A percentile compares a stretch with the other conserved stretches of the same genome.
Conservation (phyloP, 2,329 filamentous ascomycete genomes). For the Venturiaceae sp. region DNA sequence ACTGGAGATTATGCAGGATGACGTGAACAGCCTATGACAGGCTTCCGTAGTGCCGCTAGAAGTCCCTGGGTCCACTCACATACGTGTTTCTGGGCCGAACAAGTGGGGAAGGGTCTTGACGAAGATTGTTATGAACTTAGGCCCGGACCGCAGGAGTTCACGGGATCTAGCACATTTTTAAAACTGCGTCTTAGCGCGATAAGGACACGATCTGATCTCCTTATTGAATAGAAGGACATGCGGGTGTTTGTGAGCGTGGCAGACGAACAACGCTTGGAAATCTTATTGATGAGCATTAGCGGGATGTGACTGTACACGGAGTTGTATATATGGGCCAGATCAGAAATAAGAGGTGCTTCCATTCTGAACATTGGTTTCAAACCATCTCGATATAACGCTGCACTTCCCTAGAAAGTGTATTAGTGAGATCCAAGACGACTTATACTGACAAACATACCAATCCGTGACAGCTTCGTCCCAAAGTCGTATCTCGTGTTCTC, state of each 20-base stretch:
- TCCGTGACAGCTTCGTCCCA: slow-evolving; percentile 98
- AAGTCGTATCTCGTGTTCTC: slow-evolving; percentile 79
- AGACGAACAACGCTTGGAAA: too few relatives aligned
- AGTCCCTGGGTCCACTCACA: neutral
- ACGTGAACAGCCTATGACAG: too few relatives aligned
- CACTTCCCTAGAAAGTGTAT: slow-evolving; percentile 51
- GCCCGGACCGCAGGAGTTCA: neutral
- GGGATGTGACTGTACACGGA: too few relatives aligned
- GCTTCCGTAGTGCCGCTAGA: neutral
- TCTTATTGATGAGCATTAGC: too few relatives aligned
- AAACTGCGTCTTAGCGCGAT: too few relatives aligned
- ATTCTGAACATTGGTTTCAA: slow-evolving; percentile 26
- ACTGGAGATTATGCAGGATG: neutral
- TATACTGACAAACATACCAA: slow-evolving; percentile 54
- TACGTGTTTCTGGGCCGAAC: neutral
- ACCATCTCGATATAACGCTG: slow-evolving; percentile 73
- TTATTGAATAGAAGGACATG: too few relatives aligned
- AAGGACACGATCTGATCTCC: too few relatives aligned
- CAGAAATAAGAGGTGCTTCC: neutral
- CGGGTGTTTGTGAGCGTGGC: too few relatives aligned
- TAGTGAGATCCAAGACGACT: neutral
- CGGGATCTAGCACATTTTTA: too few relatives aligned
- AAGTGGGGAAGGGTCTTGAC: neutral
- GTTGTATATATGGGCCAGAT: too few relatives aligned
- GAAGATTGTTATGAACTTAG: neutral